Conservation (phyloP, 108 stramenopile genomes). For the Conticribra weissflogii region DNA sequence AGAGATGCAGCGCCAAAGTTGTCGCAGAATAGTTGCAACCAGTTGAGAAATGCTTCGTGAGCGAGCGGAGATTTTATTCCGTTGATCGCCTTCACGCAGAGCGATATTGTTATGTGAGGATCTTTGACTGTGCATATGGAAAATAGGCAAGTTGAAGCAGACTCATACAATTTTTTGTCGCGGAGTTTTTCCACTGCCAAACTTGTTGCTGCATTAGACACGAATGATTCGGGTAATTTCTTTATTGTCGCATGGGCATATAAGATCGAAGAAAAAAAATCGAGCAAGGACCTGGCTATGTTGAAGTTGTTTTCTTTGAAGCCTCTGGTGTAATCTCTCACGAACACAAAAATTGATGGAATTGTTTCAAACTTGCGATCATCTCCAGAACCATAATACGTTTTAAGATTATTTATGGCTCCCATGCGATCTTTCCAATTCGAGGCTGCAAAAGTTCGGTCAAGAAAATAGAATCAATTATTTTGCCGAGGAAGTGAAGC, state of each 20-base stretch:
- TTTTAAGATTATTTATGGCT: slow-evolving; percentile 62
- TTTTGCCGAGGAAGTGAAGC: too few species aligned
- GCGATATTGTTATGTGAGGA: slow-evolving; percentile 50
- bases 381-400: slow-evolving; percentile 45
- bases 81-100: slow-evolving; percentile 39
- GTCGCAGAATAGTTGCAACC: slow-evolving; percentile 56
- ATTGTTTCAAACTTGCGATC: slow-evolving; percentile 27
- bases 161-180: slow-evolving; percentile 76
- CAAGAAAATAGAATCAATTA: background rate
- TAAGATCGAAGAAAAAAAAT: slow-evolving; percentile 63
- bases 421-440: slow-evolving; percentile 69
- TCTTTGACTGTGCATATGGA: slow-evolving; percentile 60
- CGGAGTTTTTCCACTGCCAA: slow-evolving; percentile 75
- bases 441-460: slow-evolving; percentile 45
- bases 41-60: slow-evolving; percentile 72
- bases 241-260: slow-evolving; percentile 37
- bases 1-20: slow-evolving; percentile 76
- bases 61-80: slow-evolving; percentile 68
- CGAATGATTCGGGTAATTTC: slow-evolving; percentile 43
- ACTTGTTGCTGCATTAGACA: slow-evolving; percentile 49
- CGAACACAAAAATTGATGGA: slow-evolving; percentile 56
- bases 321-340: slow-evolving; percentile 67
- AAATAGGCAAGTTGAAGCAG: slow-evolving; percentile 51
- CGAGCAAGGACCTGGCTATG: slow-evolving; percentile 65
- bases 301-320: slow-evolving; percentile 90